These are phyloP conservation scores for Zangia roseola DNA, from an alignment of 768 basidiomycete species.

Conservation along the genomic window DNA sequence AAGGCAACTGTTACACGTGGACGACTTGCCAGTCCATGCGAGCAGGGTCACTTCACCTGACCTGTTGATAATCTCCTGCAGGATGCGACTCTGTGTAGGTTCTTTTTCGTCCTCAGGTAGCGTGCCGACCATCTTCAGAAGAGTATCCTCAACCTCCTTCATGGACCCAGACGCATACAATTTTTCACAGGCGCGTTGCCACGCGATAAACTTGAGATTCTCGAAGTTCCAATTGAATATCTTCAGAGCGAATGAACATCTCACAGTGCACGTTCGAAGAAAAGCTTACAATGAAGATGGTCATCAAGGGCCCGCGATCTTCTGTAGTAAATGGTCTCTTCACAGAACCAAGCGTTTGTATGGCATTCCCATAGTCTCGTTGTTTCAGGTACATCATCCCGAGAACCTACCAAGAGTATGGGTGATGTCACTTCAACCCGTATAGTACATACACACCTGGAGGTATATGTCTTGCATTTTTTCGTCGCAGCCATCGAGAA, in stretches of 20 bases:
- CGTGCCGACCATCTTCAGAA: not conserved
- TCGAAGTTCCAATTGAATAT: constrained; percentile 3
- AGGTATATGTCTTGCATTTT: too few relatives aligned
- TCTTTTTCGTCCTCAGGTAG: not conserved
- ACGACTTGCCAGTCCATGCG: not conserved
- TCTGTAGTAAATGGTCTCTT: too few relatives aligned
- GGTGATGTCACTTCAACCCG: too few relatives aligned
- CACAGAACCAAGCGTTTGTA: too few relatives aligned
- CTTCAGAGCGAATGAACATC: not conserved
- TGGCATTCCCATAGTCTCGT: too few relatives aligned
- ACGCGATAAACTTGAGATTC: not conserved
- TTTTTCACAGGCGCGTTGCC: not conserved
- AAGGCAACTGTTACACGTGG: not conserved
- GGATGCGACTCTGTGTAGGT: not conserved
- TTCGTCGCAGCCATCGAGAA: too few relatives aligned
- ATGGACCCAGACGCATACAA: not conserved
- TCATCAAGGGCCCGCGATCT: too few relatives aligned
- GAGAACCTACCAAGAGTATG: too few relatives aligned
- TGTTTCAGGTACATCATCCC: too few relatives aligned
- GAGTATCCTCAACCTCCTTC: constrained; percentile 1
- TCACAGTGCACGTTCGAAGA: too few relatives aligned
- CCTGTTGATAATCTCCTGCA: not conserved
- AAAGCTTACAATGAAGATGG: too few relatives aligned
- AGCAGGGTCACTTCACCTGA: not conserved
- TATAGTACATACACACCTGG: too few relatives aligned